A percentile compares a stretch with the other conserved stretches of the same genome.
These are phyloP conservation scores for Trichoderma gamsii DNA, from an alignment of 495 filamentous ascomycete species.

Conservation along the genomic window DNA sequence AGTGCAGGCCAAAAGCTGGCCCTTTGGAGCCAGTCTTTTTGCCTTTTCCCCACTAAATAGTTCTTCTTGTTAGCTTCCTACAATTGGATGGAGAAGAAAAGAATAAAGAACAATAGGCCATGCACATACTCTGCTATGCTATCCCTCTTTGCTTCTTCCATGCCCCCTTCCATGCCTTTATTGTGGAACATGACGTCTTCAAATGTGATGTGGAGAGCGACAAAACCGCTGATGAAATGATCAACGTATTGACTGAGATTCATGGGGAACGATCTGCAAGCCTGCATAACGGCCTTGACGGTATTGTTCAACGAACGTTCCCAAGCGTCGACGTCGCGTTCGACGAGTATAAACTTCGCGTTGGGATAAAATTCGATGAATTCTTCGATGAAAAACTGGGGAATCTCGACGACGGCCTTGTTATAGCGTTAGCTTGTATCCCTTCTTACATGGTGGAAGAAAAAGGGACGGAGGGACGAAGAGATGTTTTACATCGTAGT, in stretches of 20 bases:
- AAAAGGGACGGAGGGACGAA: not conserved
- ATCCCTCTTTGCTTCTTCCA: slow-evolving; percentile 15
- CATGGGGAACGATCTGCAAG: slow-evolving; percentile 19
- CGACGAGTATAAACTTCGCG: slow-evolving; percentile 33
- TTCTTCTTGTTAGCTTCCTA: not conserved
- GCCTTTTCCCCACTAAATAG: slow-evolving; percentile 18
- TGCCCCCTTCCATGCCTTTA: slow-evolving; percentile 14
- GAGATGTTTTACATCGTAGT: slow-evolving; percentile 31
- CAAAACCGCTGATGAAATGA: slow-evolving; percentile 17
- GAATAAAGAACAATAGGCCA: not conserved
- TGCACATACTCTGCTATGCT: slow-evolving; percentile 8
- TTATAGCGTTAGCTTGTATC: slow-evolving; percentile 13
- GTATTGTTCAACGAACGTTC: slow-evolving; percentile 21
- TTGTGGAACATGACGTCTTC: slow-evolving; percentile 18
- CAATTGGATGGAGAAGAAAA: too few species aligned
- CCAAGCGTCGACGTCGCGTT: slow-evolving; percentile 34
- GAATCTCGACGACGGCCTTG: slow-evolving; percentile 32
- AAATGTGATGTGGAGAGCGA: slow-evolving; percentile 17
- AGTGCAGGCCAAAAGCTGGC: slow-evolving; percentile 22
- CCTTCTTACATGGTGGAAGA: not conserved
- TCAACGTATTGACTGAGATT: slow-evolving; percentile 18
- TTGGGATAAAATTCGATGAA: slow-evolving; percentile 37
- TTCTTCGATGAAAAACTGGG: slow-evolving; percentile 31
- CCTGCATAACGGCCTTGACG: slow-evolving; percentile 11
- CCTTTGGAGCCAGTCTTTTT: slow-evolving; percentile 17